Evolutionary conservation across 345 rosid genomes (phyloP), one percentile per base, ranked within the genome.

Genomic region (Laguncularia racemosa): DNA sequence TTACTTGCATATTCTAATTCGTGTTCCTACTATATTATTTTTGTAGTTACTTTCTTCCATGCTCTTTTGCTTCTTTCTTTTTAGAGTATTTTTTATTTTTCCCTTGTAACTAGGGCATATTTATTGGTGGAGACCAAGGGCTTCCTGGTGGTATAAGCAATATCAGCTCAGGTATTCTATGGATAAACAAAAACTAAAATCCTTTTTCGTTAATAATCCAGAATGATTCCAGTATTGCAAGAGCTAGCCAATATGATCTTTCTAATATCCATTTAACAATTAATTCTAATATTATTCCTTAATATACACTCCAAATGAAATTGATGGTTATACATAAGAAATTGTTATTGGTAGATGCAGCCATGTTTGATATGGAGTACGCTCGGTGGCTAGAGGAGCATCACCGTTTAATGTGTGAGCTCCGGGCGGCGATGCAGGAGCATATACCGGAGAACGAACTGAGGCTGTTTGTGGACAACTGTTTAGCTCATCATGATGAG

Each of bases 351-450:
- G 3, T 40, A 85, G 97, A 88, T 50, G 92, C 96, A 44, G 84
- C 96, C 0, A 62, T 82, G 48, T 90, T 88, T 45, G 92, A 95
- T 62, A 77, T 90, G 86, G 97, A 90, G 79, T 95, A 95, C 15
- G 67, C 81, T 9, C 74, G 96, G 64, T 95, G 99, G 99, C 69
- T 73, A 0, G 99, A 95, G 67, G 96, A 90, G 76, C 85, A 95
- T 66, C 95, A 87, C 53, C 80, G 93, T 4, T 66, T 88, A 3
- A 76, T 80, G 76, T 74, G 82, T 26, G 97, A 95, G 80, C 91
- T 95, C 15, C 77, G 95, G 48, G 95, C 93, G 0, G 99, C 99
- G 2, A 82, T 89, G 50, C 95, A 90, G 59, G 97, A 95, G 56
- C 84, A 90, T 58, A 57, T 90, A 46, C 81, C 85, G 0, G 99